Conservation (phyloP, 2,329 filamentous ascomycete species). For the Hortaea werneckii region DNA sequence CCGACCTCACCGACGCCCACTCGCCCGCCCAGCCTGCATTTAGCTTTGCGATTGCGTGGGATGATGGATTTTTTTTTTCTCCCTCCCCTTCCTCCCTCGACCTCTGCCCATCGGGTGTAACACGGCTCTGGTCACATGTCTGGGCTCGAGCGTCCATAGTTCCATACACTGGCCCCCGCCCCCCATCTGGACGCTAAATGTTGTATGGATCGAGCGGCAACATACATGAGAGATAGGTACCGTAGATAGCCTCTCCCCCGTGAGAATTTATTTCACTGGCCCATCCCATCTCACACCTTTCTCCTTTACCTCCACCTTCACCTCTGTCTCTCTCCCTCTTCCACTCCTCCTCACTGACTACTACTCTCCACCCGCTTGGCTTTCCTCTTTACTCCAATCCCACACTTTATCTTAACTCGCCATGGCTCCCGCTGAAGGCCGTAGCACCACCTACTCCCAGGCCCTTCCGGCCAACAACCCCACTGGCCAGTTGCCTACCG, state of each 20-base stretch:
- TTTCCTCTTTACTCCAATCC: not conserved
- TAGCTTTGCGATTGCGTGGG: no score
- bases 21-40: no score
- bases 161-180: no score
- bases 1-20: no score
- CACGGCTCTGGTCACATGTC: no score
- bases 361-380: not conserved
- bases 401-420: not conserved
- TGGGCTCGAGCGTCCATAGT: no score
- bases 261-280: not conserved
- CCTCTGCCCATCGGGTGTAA: no score
- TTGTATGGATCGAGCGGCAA: no score
- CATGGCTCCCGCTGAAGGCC: not conserved
- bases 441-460: conserved; percentile 50
- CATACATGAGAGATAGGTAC: no score
- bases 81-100: no score
- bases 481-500: not conserved
- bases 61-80: no score
- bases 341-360: not conserved
- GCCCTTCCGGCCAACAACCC: conserved; percentile 51
- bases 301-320: not conserved
- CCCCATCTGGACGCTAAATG: no score
- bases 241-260: not conserved
- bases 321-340: not conserved
- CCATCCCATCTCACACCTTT: not conserved